These are phyloP conservation scores for Thalassiosira hispida DNA, from an alignment of 352 stramenopile species.

Conservation along the genomic window DNA sequence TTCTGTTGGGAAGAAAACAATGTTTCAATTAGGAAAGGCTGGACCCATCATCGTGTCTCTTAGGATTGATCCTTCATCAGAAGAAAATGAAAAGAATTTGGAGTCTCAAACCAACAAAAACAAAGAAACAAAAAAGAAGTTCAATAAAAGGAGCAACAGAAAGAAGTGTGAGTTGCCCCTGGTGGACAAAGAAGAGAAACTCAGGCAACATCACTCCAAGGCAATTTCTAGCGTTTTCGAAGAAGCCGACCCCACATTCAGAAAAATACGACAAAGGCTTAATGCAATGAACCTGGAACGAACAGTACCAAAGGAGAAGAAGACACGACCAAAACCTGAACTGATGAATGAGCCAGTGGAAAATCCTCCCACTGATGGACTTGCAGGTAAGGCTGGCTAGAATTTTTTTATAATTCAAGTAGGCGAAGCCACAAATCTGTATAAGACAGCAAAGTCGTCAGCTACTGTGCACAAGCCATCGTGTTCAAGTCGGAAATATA, in stretches of 20 bases:
- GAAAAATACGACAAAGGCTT: slow-evolving; percentile 27
- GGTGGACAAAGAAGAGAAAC: background rate
- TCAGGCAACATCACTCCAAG: background rate
- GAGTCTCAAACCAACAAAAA: too few species aligned
- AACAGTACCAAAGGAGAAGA: background rate
- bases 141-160: too few species aligned
- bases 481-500: background rate
- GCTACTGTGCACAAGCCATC: background rate
- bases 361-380: slow-evolving; percentile 13
- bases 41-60: too few species aligned
- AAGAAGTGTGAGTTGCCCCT: too few species aligned
- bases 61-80: too few species aligned
- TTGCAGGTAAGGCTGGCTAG: slow-evolving; percentile 34
- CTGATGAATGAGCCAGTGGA: background rate
- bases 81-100: too few species aligned
- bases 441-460: slow-evolving; percentile 31
- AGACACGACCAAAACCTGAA: background rate
- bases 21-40: too few species aligned
- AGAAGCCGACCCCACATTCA: slow-evolving; percentile 32
- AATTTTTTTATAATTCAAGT: slow-evolving; percentile 27
- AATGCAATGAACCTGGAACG: slow-evolving; percentile 23
- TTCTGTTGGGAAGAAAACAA: too few species aligned
- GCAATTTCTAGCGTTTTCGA: slow-evolving; percentile 20
- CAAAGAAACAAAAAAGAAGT: too few species aligned
- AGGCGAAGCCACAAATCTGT: slow-evolving; percentile 35